phyloP scores from a whole-genome alignment of 805 yeast genomes.

The Sugiyamaella boreocaroliniensis region DNA sequence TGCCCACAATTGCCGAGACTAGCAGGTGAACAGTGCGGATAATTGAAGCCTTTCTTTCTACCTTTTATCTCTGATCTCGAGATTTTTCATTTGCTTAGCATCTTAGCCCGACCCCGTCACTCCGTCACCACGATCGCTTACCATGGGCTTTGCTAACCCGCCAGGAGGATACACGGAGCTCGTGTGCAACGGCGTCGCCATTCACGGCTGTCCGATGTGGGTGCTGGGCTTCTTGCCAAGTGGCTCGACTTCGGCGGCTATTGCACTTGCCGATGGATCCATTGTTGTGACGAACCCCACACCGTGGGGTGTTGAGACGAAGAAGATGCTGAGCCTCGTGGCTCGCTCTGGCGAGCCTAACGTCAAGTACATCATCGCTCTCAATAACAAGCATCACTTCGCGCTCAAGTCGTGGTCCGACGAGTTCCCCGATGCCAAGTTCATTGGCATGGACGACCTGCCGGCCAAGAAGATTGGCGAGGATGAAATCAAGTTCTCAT shows the following conservation, averaged over 20 bases:
- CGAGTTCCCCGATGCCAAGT: slow-evolving; percentile 42
- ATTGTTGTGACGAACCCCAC: slow-evolving; percentile 17
- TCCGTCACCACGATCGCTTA: not conserved
- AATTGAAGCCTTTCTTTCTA: too few species aligned
- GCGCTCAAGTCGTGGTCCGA: slow-evolving; percentile 49
- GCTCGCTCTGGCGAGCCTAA: slow-evolving; percentile 10
- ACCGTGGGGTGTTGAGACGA: slow-evolving; percentile 21
- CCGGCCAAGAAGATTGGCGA: slow-evolving; percentile 14
- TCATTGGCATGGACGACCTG: slow-evolving; percentile 46
- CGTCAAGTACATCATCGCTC: slow-evolving; percentile 42
- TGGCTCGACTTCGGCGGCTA: slow-evolving; percentile 21
- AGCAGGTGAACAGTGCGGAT: too few species aligned
- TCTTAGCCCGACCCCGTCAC: too few species aligned
- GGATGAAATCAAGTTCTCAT: slow-evolving; percentile 27
- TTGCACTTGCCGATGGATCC: slow-evolving; percentile 13
- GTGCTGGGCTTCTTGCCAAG: slow-evolving; percentile 9
- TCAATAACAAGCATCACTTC: slow-evolving; percentile 61
- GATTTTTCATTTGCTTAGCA: too few species aligned
- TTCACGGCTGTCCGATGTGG: slow-evolving; percentile 21
- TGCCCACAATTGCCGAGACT: too few species aligned
- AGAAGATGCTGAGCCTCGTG: slow-evolving; percentile 11
- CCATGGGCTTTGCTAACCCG: slow-evolving; percentile 16
- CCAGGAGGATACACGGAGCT: slow-evolving; percentile 18
- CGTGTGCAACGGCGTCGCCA: slow-evolving; percentile 13
- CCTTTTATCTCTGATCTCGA: too few species aligned